Conservation (phyloP, 2,329 filamentous ascomycete genomes). For the Macrophomina tecta region DNA sequence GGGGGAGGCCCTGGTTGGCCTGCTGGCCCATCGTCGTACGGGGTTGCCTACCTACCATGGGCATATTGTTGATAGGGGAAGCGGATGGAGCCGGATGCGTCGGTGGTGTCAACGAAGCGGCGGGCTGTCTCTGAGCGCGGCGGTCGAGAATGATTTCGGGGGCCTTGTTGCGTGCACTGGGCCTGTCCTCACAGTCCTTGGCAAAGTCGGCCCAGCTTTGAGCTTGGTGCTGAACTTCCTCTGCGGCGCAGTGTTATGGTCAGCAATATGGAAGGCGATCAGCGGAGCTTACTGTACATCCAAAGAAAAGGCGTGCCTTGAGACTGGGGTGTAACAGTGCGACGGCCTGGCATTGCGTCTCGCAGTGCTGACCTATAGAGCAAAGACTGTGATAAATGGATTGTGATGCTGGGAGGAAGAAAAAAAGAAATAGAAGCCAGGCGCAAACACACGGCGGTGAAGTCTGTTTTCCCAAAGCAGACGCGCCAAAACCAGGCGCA, state of each 20-base stretch:
- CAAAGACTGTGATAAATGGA: background rate
- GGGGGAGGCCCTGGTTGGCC: conserved; percentile 2
- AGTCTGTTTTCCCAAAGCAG: background rate
- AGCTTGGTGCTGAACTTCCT: background rate
- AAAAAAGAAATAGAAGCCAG: background rate
- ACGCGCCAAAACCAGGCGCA: background rate
- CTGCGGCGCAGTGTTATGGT: background rate
- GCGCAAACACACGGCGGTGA: background rate
- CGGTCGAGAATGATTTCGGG: background rate
- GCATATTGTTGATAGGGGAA: background rate
- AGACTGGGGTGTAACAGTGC: background rate
- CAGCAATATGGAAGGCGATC: background rate
- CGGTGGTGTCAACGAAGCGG: background rate
- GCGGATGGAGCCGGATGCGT: background rate
- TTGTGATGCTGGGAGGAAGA: background rate
- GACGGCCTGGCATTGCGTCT: background rate
- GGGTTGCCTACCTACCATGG: background rate
- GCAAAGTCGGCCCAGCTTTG: background rate
- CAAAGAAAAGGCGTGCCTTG: background rate
- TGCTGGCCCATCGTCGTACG: background rate
- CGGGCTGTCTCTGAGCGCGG: background rate
- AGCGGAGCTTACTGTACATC: background rate
- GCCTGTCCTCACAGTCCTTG: background rate
- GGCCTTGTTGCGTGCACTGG: background rate
- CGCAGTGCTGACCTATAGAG: too few species aligned